Base-by-base conservation (phyloP, 2,329 filamentous ascomycete genomes). In the Dryadomyces quercus-mongolicae region DNA sequence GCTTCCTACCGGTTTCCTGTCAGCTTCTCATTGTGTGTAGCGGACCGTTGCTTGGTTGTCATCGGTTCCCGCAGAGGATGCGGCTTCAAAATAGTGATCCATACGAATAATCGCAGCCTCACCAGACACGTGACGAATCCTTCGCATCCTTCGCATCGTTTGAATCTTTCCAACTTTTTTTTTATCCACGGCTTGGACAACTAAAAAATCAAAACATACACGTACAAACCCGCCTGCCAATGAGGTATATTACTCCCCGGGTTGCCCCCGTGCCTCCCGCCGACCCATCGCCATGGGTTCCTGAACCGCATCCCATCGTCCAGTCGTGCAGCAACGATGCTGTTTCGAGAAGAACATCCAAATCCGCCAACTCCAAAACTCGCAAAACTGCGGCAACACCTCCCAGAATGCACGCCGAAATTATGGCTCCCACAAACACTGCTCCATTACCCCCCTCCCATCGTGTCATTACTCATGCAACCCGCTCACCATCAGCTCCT, bases 401-500 rank as follows among this genome's bases (percentile, higher is more conserved):
- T 10, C 25, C 25, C 25, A 31, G 25, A 31, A 31, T 31, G 25
- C 25, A 31, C 25, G 25, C 25, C 25, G 25, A 31, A 31, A 31
- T 31, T 31, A 31, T 31, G 25, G 25, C 25, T 38, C 44, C 10
- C 44, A 20, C 44, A 46, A 49, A 12, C 10, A 38, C 12, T 18
- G 12, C 16, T 18, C 42, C 42, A 12, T 7, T 48, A 44, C 44
- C 42, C 42, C 48, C 36, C 40, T 7, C 6, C 12, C 31, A 13
- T 47, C n/a, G 3, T 49, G 40, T 34, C 44, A 40, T 42, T 52
- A 55, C 54, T 52, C 56, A 12, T 57, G 58, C 52, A 66, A 55
- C n/a, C 62, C 62, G 9, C 55, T 60, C 15, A 55, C 62, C 55
- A 67, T 63, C 38, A 67, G 54, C 22, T 65, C 62, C 42, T 64